Conservation (phyloP, 2,329 filamentous ascomycete species). For the Xylariaceae sp. region DNA sequence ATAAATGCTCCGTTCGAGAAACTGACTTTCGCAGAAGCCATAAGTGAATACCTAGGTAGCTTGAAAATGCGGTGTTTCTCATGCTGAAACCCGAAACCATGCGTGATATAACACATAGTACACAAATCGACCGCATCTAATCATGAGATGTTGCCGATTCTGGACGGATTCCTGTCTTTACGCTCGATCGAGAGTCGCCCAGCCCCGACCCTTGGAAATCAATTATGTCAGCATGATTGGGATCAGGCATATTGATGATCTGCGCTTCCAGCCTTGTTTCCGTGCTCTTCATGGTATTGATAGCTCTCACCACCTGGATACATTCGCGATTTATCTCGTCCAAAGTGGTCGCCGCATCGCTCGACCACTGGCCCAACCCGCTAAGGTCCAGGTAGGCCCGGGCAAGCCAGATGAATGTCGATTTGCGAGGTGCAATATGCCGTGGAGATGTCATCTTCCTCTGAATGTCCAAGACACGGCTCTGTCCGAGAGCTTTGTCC, state of each 20-base stretch:
- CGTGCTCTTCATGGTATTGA: slow-evolving; percentile 30
- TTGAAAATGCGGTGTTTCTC: too few species aligned
- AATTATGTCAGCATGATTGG: slow-evolving; percentile 1
- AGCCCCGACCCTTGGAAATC: slow-evolving; percentile 1
- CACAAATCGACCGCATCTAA: too few species aligned
- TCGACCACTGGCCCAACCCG: slow-evolving; percentile 46
- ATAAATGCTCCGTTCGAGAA: too few species aligned
- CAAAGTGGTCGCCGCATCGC: slow-evolving; percentile 38
- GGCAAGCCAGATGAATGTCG: slow-evolving; percentile 47
- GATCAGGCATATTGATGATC: slow-evolving; percentile 21
- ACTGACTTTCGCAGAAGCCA: too few species aligned
- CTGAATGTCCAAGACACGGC: slow-evolving; percentile 29
- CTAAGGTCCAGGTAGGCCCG: slow-evolving; percentile 49
- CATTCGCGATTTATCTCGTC: slow-evolving; percentile 37
- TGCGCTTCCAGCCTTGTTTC: slow-evolving; percentile 23
- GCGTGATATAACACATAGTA: too few species aligned
- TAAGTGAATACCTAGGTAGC: too few species aligned
- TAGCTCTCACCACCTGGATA: slow-evolving; percentile 26
- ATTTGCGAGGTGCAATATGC: slow-evolving; percentile 37
- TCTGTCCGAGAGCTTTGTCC: too few species aligned
- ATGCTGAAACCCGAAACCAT: too few species aligned
- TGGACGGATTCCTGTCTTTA: too few species aligned
- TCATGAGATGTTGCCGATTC: too few species aligned
- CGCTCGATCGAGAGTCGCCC: background rate
- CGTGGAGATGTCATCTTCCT: slow-evolving; percentile 35